phyloP scores from a whole-genome alignment of 2,329 filamentous ascomycete genomes.

The Xylariaceae sp. region DNA sequence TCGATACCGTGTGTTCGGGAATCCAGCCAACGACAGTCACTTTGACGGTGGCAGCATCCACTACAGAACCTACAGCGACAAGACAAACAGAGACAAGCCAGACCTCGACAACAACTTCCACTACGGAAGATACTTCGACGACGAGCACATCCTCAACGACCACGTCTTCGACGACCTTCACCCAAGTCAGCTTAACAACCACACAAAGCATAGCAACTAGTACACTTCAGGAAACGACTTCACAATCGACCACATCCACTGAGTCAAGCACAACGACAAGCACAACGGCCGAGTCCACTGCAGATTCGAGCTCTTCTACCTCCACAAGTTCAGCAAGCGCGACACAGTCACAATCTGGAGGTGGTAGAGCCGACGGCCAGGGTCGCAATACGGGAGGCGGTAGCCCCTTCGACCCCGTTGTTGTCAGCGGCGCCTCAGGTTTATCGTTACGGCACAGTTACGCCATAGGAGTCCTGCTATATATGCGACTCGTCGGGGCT shows the following conservation, averaged over 20 bases:
- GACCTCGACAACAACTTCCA: neutral
- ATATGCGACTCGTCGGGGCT: too few species aligned
- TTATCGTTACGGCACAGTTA: too few species aligned
- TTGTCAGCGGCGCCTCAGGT: too few species aligned
- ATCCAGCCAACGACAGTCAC: conserved; percentile 15
- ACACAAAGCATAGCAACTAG: neutral
- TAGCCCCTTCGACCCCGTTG: conserved; percentile 18
- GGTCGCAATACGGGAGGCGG: conserved; percentile 11
- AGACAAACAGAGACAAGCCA: neutral
- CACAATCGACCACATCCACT: conserved; percentile 3
- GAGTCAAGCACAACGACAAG: conserved; percentile 1
- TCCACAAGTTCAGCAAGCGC: too few species aligned
- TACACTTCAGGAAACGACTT: neutral
- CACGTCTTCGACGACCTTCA: neutral
- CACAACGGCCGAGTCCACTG: conserved; percentile 3
- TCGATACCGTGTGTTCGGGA: conserved; percentile 18
- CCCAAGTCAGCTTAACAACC: neutral
- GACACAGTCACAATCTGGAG: neutral
- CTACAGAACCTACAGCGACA: neutral
- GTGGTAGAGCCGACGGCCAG: conserved; percentile 3
- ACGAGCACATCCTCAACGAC: conserved; percentile 1
- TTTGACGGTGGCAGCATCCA: conserved; percentile 10
- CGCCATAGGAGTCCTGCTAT: too few species aligned
- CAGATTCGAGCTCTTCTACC: too few species aligned
- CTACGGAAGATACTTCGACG: neutral